These are phyloP conservation scores for Ophiostoma australiae DNA, from an alignment of 2,329 filamentous ascomycete species.

Conservation along the genomic window DNA sequence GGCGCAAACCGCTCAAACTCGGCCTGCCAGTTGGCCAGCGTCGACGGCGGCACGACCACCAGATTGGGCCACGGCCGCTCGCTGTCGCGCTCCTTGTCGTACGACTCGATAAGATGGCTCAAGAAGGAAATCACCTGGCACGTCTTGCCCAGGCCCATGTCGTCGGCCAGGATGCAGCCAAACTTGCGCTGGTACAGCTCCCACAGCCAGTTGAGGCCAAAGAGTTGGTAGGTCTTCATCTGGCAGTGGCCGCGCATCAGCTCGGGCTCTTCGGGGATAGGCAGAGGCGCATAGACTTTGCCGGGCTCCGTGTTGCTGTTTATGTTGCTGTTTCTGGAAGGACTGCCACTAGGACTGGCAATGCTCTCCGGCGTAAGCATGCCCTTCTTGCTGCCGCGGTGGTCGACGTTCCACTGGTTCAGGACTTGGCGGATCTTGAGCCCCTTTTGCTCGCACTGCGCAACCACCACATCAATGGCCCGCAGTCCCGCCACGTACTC, in stretches of 20 bases:
- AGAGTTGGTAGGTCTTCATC: slow-evolving; percentile 90
- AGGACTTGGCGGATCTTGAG: slow-evolving; percentile 48
- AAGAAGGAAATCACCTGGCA: slow-evolving; percentile 93
- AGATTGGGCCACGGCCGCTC: slow-evolving; percentile 63
- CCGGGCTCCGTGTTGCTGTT: slow-evolving; percentile 18
- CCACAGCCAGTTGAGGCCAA: slow-evolving; percentile 91
- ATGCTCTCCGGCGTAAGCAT: slow-evolving; percentile 29
- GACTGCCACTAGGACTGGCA: background rate
- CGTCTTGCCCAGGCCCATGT: slow-evolving; percentile 96
- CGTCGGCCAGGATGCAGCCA: slow-evolving; percentile 89
- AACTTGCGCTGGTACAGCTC: slow-evolving; percentile 73
- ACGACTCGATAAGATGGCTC: slow-evolving; percentile 70
- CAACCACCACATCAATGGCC: slow-evolving; percentile 77
- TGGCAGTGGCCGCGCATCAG: slow-evolving; percentile 70
- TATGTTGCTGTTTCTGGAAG: background rate
- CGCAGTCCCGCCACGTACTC: slow-evolving; percentile 76
- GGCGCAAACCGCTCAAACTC: slow-evolving; percentile 89
- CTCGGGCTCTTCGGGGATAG: slow-evolving; percentile 59
- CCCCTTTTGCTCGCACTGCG: slow-evolving; percentile 67
- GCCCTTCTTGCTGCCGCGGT: slow-evolving; percentile 39
- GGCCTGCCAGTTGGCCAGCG: slow-evolving; percentile 89
- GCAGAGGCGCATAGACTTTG: slow-evolving; percentile 38
- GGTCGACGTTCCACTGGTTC: slow-evolving; percentile 47
- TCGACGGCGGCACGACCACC: slow-evolving; percentile 87
- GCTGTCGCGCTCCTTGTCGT: slow-evolving; percentile 29